Percentiles rank a stretch among this genome's conserved stretches.
These are phyloP conservation scores for Trypethelium eluteriae DNA, from an alignment of 495 filamentous ascomycete genomes.

Conservation along the genomic window DNA sequence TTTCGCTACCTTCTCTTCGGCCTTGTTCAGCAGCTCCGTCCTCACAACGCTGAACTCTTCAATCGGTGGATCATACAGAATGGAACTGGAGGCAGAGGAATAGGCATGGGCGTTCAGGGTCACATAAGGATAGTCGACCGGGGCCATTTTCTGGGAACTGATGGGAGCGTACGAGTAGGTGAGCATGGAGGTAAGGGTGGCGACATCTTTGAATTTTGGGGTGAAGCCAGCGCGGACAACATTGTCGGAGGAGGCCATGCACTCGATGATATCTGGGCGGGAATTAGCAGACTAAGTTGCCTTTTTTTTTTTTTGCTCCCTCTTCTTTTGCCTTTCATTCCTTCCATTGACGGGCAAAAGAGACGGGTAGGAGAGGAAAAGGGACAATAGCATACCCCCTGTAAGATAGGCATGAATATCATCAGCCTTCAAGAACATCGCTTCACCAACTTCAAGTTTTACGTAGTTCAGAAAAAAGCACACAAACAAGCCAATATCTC, in stretches of 20 bases:
- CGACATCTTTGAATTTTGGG: slow-evolving; percentile 95
- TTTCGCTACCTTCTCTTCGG: slow-evolving; percentile 46
- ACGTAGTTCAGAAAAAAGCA: slow-evolving; percentile 80
- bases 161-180: slow-evolving; percentile 94
- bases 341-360: too few relatives aligned
- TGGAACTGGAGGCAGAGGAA: slow-evolving; percentile 56
- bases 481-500: slow-evolving; percentile 69
- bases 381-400: slow-evolving; percentile 43
- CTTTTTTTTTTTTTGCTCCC: not conserved
- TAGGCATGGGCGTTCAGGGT: slow-evolving; percentile 73
- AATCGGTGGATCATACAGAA: slow-evolving; percentile 90
- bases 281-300: not conserved
- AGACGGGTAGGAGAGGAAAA: too few relatives aligned
- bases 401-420: slow-evolving; percentile 96
- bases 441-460: slow-evolving; percentile 74
- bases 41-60: slow-evolving; percentile 92
- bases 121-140: slow-evolving; percentile 72
- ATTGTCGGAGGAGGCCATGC: slow-evolving; percentile 97
- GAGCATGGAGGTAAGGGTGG: slow-evolving; percentile 82
- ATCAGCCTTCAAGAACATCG: slow-evolving; percentile 91
- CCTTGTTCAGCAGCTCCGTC: slow-evolving; percentile 59
- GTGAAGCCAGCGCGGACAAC: slow-evolving; percentile 96
- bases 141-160: slow-evolving; percentile 84
- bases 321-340: too few relatives aligned
- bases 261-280: slow-evolving; percentile 78